phyloP scores from a whole-genome alignment of 2,329 filamentous ascomycete genomes.

The Pseudogymnoascus sp. region DNA sequence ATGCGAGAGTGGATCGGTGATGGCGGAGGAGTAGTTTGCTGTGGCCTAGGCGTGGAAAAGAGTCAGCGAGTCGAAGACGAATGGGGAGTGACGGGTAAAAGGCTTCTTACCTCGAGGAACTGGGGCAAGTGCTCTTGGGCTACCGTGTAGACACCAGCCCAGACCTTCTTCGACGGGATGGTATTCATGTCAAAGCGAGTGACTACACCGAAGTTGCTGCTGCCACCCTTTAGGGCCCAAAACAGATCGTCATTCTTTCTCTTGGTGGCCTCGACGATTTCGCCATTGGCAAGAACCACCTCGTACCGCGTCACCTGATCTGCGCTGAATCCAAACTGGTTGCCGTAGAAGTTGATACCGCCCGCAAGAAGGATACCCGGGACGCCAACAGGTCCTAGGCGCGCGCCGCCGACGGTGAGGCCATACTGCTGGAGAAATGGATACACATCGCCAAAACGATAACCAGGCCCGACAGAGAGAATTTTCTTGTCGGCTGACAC shows the following conservation, averaged over 20 bases:
- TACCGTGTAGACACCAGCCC: conserved; percentile 22
- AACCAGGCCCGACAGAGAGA: conserved; percentile 24
- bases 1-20: conserved; percentile 21
- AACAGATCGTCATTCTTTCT: conserved; percentile 42
- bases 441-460: conserved; percentile 27
- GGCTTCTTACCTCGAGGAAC: conserved; percentile 16
- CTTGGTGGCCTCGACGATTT: conserved; percentile 39
- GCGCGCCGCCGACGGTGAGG: conserved; percentile 29
- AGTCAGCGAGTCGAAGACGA: not conserved
- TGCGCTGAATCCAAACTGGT: not conserved
- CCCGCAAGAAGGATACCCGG: conserved; percentile 34
- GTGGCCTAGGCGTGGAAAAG: conserved; percentile 13
- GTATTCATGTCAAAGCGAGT: conserved; percentile 40
- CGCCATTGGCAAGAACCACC: conserved; percentile 45
- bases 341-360: conserved; percentile 23
- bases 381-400: conserved; percentile 31
- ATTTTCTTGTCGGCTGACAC: conserved; percentile 22
- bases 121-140: conserved; percentile 17
- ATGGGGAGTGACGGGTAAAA: not conserved
- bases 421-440: conserved; percentile 23
- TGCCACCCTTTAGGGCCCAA: conserved; percentile 46
- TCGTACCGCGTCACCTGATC: conserved; percentile 24
- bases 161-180: conserved; percentile 18
- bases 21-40: conserved; percentile 22
- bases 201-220: conserved; percentile 48